A percentile compares a stretch with the other conserved stretches of the same genome.
phyloP scores from a whole-genome alignment of 75 land plant genomes.

The Adiantum capillusveneris region DNA sequence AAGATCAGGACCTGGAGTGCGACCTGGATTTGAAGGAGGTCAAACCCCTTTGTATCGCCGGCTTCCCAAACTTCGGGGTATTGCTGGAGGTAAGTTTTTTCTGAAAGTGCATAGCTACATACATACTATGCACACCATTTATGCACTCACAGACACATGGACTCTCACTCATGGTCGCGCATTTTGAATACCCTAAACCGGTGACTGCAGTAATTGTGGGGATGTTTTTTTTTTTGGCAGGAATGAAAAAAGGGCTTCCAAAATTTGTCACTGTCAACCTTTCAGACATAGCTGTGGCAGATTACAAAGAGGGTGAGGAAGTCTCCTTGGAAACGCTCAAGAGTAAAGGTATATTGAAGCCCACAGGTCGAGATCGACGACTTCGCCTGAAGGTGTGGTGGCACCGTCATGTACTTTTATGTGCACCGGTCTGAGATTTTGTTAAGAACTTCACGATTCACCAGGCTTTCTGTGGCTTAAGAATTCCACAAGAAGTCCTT shows the following conservation, averaged over 20 bases:
- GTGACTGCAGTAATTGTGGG: too few species aligned
- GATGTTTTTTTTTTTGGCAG: constrained; percentile 17
- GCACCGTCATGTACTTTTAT: too few species aligned
- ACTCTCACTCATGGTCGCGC: too few species aligned
- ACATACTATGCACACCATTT: too few species aligned
- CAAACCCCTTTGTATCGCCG: constrained; percentile 94
- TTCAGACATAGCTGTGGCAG: constrained; percentile 61
- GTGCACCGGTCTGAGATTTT: too few species aligned
- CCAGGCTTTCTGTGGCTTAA: too few species aligned
- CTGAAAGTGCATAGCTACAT: too few species aligned
- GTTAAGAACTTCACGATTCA: too few species aligned
- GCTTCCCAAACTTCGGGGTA: constrained; percentile 82
- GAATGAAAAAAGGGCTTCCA: constrained; percentile 87
- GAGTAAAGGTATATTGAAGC: constrained; percentile 71
- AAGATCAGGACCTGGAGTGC: constrained; percentile 92
- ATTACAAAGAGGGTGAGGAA: constrained; percentile 86
- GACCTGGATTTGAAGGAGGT: constrained; percentile 91
- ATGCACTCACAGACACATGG: too few species aligned
- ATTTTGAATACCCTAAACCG: too few species aligned
- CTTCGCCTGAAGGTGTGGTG: constrained; percentile 91
- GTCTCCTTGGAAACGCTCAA: constrained; percentile 80
- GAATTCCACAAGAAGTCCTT: too few species aligned
- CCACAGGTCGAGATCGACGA: constrained; percentile 82
- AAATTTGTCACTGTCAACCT: constrained; percentile 85
- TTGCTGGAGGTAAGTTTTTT: constrained; percentile 70